A percentile compares a stretch with the other conserved stretches of the same genome.
These are phyloP conservation scores for Cryptococcus sp. DNA, from an alignment of 1,284 basidiomycete genomes.

Conservation along the genomic window DNA sequence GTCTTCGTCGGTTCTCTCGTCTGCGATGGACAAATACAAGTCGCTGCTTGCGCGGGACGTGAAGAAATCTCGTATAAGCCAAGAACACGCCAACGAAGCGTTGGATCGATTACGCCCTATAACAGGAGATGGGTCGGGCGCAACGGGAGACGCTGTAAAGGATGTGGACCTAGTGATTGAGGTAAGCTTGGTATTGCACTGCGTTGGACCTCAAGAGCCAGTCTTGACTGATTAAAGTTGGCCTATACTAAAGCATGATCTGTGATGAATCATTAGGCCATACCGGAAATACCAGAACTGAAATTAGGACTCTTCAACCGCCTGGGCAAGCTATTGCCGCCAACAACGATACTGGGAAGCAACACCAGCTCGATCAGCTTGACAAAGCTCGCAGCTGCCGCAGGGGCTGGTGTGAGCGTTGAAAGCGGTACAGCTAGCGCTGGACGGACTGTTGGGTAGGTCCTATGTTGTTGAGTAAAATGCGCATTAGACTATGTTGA, in stretches of 20 bases:
- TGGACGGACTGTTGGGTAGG: conserved; percentile 60
- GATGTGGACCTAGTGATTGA: conserved; percentile 90
- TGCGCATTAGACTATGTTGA: neutral
- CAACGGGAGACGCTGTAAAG: conserved; percentile 54
- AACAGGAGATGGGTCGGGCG: conserved; percentile 39
- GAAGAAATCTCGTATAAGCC: conserved; percentile 72
- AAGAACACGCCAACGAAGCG: conserved; percentile 71
- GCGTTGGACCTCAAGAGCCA: too few species aligned
- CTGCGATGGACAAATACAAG: conserved; percentile 54
- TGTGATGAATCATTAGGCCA: conserved; percentile 62
- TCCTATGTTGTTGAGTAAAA: neutral
- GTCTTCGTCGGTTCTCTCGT: conserved; percentile 35
- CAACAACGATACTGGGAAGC: conserved; percentile 78
- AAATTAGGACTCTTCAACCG: conserved; percentile 78
- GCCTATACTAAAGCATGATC: neutral
- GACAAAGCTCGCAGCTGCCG: conserved; percentile 84
- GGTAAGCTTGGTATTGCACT: conserved; percentile 57
- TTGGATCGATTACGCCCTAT: conserved; percentile 65
- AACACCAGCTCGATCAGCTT: conserved; percentile 96
- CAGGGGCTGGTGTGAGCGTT: conserved; percentile 63
- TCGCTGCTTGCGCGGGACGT: conserved; percentile 86
- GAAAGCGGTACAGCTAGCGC: conserved; percentile 59
- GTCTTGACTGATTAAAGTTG: too few species aligned
- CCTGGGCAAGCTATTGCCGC: conserved; percentile 68
- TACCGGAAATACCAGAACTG: conserved; percentile 78